Evolutionary conservation across 1,139 yeast species (phyloP).

Genomic region (Blastobotrys malaysiensis): DNA sequence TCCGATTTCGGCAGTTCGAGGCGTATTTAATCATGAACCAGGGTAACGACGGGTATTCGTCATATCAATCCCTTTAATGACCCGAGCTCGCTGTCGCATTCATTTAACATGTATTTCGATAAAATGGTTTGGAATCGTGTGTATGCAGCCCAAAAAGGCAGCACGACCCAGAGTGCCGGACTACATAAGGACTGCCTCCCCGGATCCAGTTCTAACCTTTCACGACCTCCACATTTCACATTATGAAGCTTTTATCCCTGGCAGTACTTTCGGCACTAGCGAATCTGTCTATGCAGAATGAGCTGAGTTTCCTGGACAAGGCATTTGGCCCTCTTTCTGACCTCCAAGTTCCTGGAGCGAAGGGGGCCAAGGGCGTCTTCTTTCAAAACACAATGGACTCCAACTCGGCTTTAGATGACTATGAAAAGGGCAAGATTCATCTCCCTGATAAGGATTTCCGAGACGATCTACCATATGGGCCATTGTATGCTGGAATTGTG

Average conservation of each 20-base stretch:
- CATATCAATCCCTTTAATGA: neutral
- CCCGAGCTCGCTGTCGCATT: neutral
- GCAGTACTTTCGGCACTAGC: neutral
- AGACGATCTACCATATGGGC: constrained; percentile 12
- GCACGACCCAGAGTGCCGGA: neutral
- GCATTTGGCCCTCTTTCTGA: constrained; percentile 1
- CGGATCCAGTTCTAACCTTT: neutral
- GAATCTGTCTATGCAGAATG: neutral
- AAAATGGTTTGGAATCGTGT: neutral
- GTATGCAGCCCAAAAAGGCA: neutral
- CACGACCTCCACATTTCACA: neutral
- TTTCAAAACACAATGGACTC: neutral
- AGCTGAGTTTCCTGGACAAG: constrained; percentile 1
- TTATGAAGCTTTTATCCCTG: neutral
- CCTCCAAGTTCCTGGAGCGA: neutral
- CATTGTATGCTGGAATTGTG: constrained; percentile 16
- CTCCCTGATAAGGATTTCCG: constrained; percentile 11
- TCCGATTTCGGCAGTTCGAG: neutral
- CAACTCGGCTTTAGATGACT: constrained; percentile 1
- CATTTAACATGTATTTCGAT: neutral
- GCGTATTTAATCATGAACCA: neutral
- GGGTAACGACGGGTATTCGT: neutral
- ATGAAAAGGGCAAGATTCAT: constrained; percentile 4
- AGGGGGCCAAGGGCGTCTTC: neutral
- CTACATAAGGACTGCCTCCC: neutral